Percentiles rank a stretch among this genome's conserved stretches.
phyloP scores from a whole-genome alignment of 495 filamentous ascomycete species.

The Aspergillus saccharolyticus region DNA sequence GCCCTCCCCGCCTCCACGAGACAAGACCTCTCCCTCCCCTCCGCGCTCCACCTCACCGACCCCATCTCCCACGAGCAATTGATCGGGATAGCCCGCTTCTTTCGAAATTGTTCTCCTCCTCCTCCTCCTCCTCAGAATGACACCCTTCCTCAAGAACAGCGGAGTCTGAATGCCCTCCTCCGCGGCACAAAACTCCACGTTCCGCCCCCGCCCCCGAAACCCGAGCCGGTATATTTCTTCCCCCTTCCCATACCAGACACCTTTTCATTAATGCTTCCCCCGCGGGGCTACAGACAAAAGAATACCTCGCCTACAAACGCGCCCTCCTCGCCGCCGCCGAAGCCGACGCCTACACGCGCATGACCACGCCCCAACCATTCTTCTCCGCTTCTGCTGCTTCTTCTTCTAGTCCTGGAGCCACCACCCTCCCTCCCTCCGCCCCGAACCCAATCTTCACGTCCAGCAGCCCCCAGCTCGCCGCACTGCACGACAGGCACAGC shows the following conservation, averaged over 20 bases:
- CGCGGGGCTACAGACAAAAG: conserved; percentile 52
- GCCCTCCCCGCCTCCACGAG: conserved; percentile 31
- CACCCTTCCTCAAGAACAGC: background rate
- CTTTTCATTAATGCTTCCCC: no score
- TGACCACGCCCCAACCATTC: no score
- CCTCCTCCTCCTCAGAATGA: conserved; percentile 13
- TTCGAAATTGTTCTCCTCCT: conserved; percentile 33
- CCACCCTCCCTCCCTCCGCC: conserved; percentile 24
- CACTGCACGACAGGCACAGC: conserved; percentile 24
- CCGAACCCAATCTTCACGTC: conserved; percentile 30
- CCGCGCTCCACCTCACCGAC: conserved; percentile 47
- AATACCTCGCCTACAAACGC: conserved; percentile 88
- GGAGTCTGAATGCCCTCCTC: conserved; percentile 60
- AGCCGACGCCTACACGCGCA: conserved; percentile 67
- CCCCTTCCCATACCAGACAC: background rate
- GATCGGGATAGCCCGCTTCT: conserved; percentile 58
- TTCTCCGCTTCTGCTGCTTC: no score
- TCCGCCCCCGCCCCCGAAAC: conserved; percentile 70
- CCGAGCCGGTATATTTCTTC: conserved; percentile 60
- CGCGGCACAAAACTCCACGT: conserved; percentile 68
- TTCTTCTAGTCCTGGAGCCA: no score
- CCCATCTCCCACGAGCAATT: conserved; percentile 79
- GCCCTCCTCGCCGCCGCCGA: conserved; percentile 77
- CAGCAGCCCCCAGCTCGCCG: conserved; percentile 39
- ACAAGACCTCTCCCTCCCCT: conserved; percentile 30